Evolutionary conservation across 164 flowering plant genomes (phyloP).

Genomic region (Paratinospora sagittata): DNA sequence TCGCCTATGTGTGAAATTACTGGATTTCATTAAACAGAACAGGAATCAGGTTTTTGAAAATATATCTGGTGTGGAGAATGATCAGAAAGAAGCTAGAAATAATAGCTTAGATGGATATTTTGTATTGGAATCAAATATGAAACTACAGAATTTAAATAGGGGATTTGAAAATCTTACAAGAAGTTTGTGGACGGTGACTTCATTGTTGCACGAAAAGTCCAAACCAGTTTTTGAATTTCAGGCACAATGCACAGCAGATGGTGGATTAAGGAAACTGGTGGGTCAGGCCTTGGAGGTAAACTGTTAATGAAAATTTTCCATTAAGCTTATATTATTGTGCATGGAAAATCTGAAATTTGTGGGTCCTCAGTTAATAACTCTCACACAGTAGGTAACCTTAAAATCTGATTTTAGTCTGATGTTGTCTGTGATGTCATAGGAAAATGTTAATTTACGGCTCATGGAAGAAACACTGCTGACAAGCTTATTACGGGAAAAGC

Average conservation of each 20-base stretch:
- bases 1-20: conserved; percentile 46
- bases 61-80: conserved; percentile 19
- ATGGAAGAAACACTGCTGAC: conserved; percentile 81
- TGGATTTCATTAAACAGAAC: conserved; percentile 47
- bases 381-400: background rate
- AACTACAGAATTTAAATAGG: conserved; percentile 68
- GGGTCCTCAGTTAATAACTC: background rate
- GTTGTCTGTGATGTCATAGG: conserved; percentile 27
- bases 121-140: conserved; percentile 69
- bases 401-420: background rate
- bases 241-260: conserved; percentile 16
- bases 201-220: conserved; percentile 54
- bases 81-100: conserved; percentile 16
- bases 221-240: conserved; percentile 25
- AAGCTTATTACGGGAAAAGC: conserved; percentile 62
- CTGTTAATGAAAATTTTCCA: conserved; percentile 2
- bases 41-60: conserved; percentile 14
- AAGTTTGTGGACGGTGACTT: conserved; percentile 51
- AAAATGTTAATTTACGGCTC: conserved; percentile 39
- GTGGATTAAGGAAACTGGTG: conserved; percentile 16
- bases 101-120: conserved; percentile 51
- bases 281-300: conserved; percentile 38
- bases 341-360: background rate
- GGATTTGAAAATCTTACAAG: conserved; percentile 54
- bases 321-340: background rate